Percentiles rank a stretch among this genome's conserved stretches.
These are phyloP conservation scores for Skeletonema menzelii DNA, from an alignment of 108 stramenopile species.

Conservation along the genomic window DNA sequence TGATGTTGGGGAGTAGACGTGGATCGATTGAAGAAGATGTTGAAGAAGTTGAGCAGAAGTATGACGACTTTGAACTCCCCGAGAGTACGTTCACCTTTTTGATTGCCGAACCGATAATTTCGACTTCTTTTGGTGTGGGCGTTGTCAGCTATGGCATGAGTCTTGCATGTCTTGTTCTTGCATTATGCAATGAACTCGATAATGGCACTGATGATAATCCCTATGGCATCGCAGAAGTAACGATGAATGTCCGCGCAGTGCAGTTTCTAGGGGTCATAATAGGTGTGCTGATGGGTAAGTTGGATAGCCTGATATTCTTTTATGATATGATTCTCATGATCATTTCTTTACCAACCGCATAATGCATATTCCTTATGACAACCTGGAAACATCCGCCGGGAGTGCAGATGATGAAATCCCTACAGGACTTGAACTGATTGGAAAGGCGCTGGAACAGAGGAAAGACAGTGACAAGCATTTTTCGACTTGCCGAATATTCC, in stretches of 20 bases:
- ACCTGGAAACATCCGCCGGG: too few species aligned
- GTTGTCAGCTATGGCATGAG: conserved; percentile 2
- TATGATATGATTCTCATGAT: not conserved
- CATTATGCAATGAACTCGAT: conserved; percentile 22
- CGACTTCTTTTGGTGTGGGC: conserved; percentile 21
- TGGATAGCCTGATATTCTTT: not conserved
- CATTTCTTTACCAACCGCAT: not conserved
- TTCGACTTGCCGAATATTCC: not conserved
- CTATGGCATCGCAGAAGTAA: conserved; percentile 25
- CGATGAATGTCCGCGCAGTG: conserved; percentile 7
- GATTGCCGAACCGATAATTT: conserved; percentile 11
- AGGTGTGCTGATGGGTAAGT: conserved; percentile 4
- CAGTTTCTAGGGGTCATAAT: conserved; percentile 34
- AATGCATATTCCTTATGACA: not conserved
- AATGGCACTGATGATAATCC: conserved; percentile 24
- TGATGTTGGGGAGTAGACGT: not conserved
- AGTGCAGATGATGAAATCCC: conserved; percentile 20
- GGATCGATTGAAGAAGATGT: too few species aligned
- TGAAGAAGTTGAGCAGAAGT: not conserved
- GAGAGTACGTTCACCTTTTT: conserved; percentile 38
- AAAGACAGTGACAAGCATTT: not conserved
- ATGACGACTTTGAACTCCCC: conserved; percentile 22
- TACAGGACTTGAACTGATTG: conserved; percentile 8
- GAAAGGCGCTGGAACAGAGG: conserved; percentile 11
- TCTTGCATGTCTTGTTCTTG: conserved; percentile 28